Conservation (phyloP, 2,329 filamentous ascomycete species). For the Thyridium curvatum region DNA sequence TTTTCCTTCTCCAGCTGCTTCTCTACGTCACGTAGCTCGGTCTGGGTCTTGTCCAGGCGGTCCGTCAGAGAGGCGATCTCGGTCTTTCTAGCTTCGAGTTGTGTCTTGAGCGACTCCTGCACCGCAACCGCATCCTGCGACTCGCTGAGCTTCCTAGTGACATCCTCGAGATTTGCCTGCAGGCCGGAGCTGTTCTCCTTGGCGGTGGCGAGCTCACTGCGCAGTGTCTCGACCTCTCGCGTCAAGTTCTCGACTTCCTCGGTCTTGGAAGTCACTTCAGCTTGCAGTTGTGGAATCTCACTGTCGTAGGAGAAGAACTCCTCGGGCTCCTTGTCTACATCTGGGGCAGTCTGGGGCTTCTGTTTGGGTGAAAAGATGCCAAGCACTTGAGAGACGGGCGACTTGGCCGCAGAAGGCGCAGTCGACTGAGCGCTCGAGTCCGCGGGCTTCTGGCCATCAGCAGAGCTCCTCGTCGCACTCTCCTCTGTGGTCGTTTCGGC, state of each 20-base stretch:
- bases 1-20: slow-evolving; percentile 21
- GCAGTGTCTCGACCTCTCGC: slow-evolving; percentile 59
- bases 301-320: slow-evolving; percentile 92
- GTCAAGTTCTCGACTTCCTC: slow-evolving; percentile 67
- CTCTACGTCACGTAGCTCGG: slow-evolving; percentile 38
- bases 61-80: slow-evolving; percentile 46
- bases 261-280: slow-evolving; percentile 63
- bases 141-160: slow-evolving; percentile 55
- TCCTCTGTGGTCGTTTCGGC: slow-evolving; percentile 19
- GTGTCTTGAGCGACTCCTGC: slow-evolving; percentile 39
- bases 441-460: slow-evolving; percentile 11
- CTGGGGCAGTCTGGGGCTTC: slow-evolving; percentile 26
- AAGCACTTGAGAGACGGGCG: slow-evolving; percentile 40
- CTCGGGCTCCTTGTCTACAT: slow-evolving; percentile 37
- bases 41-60: slow-evolving; percentile 34
- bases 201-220: slow-evolving; percentile 61
- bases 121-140: slow-evolving; percentile 30
- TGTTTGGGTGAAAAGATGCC: slow-evolving; percentile 43
- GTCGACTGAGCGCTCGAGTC: slow-evolving; percentile 6
- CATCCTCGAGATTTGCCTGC: slow-evolving; percentile 59
- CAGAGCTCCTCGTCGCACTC: slow-evolving; percentile 11
- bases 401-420: slow-evolving; percentile 29
- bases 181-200: slow-evolving; percentile 66
- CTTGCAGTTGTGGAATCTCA: slow-evolving; percentile 76
- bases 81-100: slow-evolving; percentile 39